Base-by-base conservation (phyloP, 345 rosid species). In the Eucalyptus sp. region DNA sequence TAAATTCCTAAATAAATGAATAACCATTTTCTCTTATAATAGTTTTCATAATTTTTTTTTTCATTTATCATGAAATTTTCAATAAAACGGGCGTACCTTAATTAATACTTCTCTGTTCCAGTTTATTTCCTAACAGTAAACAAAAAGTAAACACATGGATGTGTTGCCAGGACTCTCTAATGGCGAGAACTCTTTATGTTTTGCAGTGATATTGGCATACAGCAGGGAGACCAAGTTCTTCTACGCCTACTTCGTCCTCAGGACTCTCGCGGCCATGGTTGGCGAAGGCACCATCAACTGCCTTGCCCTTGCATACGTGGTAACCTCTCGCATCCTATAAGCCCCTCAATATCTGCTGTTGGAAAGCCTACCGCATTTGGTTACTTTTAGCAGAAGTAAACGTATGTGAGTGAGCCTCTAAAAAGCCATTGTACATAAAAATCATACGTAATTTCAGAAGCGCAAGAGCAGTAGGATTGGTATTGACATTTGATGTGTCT, bases 221-320 rank as follows among this genome's bases (percentile, higher is more conserved):
- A 93, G 92, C 93, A 95, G 95, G 88, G 93, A 94, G 62, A 94
- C 96, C 89, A 87, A 86, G 14, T 96, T 91, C 92, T 97, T 93
- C 87, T 97, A 96, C 50, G 94, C 94, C 22, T 97, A 92, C 90
- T 97, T 92, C 68, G 91, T 91, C 62, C 50, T 90, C 84, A 94
- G 91, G 93, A 96, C 93, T 81, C 91, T 96, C 90, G 95, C 96
- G 33, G 93, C 93, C 71, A 93, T 96, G 95, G 91, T 95, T 37
- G 94, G 94, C 51, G 96, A 94, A 87, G 94, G 94, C 86, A 92
- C 94, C 92, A 89, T 95, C 84, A 93, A 90, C 87, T 96, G 97
- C 91, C 95, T 97, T 24, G 97, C 99, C 56, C 94, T 91, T 89
- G 99, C 99, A 64, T 96, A 97, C 88, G 94, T 96, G 97, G 99